Conservation (phyloP, 1,284 basidiomycete genomes). For the Coniferiporia weirii region DNA sequence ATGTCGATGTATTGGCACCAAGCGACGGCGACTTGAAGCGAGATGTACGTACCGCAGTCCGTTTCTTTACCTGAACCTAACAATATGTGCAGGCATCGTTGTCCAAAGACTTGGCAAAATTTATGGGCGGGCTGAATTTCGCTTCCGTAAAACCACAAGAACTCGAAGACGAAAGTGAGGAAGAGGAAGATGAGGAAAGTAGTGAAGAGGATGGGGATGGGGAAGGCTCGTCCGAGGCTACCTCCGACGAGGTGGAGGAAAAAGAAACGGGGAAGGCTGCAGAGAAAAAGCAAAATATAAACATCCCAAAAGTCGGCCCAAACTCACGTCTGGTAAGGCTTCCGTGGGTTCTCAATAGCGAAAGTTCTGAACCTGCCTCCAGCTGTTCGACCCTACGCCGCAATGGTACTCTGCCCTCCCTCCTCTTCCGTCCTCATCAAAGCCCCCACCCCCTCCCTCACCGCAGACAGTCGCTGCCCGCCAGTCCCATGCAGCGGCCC, state of each 20-base stretch:
- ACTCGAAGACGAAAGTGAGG: conserved; percentile 26
- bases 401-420: conserved; percentile 55
- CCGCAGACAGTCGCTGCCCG: conserved; percentile 41
- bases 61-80: neutral
- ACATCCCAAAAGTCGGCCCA: conserved; percentile 23
- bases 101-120: conserved; percentile 51
- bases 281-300: conserved; percentile 7
- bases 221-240: conserved; percentile 3
- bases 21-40: conserved; percentile 21
- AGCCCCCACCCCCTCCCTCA: conserved; percentile 25
- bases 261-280: conserved; percentile 16
- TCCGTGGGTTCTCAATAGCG: neutral
- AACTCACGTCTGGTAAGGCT: conserved; percentile 25
- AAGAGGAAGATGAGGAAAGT: conserved; percentile 27
- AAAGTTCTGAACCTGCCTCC: neutral
- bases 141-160: conserved; percentile 24
- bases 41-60: conserved; percentile 21
- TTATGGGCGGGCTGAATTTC: conserved; percentile 54
- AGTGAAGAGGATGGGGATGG: conserved; percentile 18
- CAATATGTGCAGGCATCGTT: conserved; percentile 34
- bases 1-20: conserved; percentile 29
- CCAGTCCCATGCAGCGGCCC: conserved; percentile 40
- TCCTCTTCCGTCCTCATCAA: conserved; percentile 29
- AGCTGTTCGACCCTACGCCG: conserved; percentile 46
- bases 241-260: conserved; percentile 26